phyloP scores from a whole-genome alignment of 192 early-diverging fungal genomes.

The Phlyctochytrium arcticum region DNA sequence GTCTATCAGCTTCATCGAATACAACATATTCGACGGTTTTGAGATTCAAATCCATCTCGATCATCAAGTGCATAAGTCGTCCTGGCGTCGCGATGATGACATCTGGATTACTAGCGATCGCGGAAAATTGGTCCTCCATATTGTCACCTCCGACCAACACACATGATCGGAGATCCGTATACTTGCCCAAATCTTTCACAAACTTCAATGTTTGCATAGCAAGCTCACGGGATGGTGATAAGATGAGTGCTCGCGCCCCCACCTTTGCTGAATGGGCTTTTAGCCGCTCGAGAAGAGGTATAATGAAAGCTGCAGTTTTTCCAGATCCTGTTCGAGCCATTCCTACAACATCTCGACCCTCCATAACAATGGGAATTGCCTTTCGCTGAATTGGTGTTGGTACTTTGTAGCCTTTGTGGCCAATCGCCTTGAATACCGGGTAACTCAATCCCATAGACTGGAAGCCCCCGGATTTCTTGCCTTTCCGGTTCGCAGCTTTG shows the following conservation, averaged over 20 bases:
- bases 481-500: constrained; percentile 76
- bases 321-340: constrained; percentile 99
- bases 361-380: constrained; percentile 86
- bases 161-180: constrained; percentile 84
- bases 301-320: constrained; percentile 93
- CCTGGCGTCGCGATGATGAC: constrained; percentile 53
- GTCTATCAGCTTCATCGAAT: constrained; percentile 98
- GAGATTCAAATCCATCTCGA: constrained; percentile 90
- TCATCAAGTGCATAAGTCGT: constrained; percentile 47
- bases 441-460: constrained; percentile 94
- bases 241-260: constrained; percentile 54
- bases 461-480: constrained; percentile 96
- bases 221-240: constrained; percentile 94
- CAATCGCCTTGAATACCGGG: constrained; percentile 77
- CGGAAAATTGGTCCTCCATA: constrained; percentile 94
- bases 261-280: constrained; percentile 87
- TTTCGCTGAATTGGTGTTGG: constrained; percentile 99
- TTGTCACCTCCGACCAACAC: constrained; percentile 94
- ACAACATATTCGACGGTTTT: constrained; percentile 91
- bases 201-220: constrained; percentile 96
- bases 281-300: constrained; percentile 85
- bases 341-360: constrained; percentile 91
- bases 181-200: constrained; percentile 84
- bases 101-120: constrained; percentile 92
- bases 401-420: constrained; percentile 92